Percentiles rank a stretch among this genome's conserved stretches.
Conservation (phyloP, 179 eudicot genomes). For the Drosera spatulata region DNA sequence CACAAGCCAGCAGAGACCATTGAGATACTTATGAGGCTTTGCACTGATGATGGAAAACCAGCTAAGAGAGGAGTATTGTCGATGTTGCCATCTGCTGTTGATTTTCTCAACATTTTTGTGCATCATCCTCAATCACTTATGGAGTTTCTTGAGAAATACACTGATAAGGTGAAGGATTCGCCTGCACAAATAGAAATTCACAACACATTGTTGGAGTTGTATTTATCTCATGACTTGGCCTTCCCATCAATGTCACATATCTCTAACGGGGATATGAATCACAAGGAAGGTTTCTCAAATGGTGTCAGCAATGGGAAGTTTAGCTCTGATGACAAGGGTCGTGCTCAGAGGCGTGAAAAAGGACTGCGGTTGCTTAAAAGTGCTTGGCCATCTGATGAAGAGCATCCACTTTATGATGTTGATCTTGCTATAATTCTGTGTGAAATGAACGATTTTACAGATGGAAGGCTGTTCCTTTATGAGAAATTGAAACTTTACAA, state of each 20-base stretch:
- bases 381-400: constrained; percentile 83
- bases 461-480: constrained; percentile 72
- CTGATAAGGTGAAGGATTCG: constrained; percentile 79
- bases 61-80: constrained; percentile 42
- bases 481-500: constrained; percentile 94
- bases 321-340: constrained; percentile 32
- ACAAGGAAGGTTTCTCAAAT: constrained; percentile 13
- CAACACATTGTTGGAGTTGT: constrained; percentile 82
- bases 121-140: constrained; percentile 80
- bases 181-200: constrained; percentile 95
- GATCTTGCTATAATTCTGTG: constrained; percentile 86
- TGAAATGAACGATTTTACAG: constrained; percentile 74
- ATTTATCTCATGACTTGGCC: constrained; percentile 67
- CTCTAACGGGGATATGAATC: constrained; percentile 24
- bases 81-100: constrained; percentile 95
- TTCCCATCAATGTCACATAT: constrained; percentile 61
- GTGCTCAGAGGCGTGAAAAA: constrained; percentile 51
- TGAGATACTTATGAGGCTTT: constrained; percentile 78
- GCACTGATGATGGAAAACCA: constrained; percentile 76
- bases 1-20: constrained; percentile 84
- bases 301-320: constrained; percentile 46
- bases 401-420: constrained; percentile 80
- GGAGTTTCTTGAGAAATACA: constrained; percentile 87
- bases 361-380: constrained; percentile 71
- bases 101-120: constrained; percentile 80